A percentile compares a stretch with the other conserved stretches of the same genome.
phyloP scores from a whole-genome alignment of 2,329 filamentous ascomycete genomes.

The Colletotrichum sp. region DNA sequence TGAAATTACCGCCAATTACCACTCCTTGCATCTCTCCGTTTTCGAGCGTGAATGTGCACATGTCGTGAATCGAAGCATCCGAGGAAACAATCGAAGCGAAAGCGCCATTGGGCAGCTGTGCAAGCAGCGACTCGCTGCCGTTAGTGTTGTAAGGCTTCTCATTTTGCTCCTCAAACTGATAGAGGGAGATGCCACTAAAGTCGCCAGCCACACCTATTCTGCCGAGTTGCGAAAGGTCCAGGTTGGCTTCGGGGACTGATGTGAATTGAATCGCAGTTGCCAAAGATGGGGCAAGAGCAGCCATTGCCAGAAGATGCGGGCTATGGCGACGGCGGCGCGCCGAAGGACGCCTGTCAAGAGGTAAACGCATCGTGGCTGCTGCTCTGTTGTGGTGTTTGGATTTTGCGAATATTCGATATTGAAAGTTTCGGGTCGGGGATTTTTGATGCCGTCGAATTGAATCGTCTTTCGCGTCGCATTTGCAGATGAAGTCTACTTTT shows the following conservation, averaged over 20 bases:
- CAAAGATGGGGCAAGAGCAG: conserved; percentile 44
- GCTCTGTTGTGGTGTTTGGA: not conserved
- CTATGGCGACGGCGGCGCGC: conserved; percentile 41
- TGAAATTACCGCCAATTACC: conserved; percentile 94
- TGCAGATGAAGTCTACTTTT: conserved; percentile 10
- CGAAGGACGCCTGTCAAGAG: conserved; percentile 45
- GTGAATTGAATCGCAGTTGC: conserved; percentile 62
- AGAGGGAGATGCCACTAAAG: conserved; percentile 90
- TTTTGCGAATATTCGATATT: not conserved
- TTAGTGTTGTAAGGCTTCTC: conserved; percentile 72
- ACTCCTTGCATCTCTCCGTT: conserved; percentile 75
- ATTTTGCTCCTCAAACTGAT: conserved; percentile 81
- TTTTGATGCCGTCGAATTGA: not conserved
- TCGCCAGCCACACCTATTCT: conserved; percentile 86
- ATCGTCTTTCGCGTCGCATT: conserved; percentile 11
- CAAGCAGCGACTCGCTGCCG: conserved; percentile 81
- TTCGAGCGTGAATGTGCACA: conserved; percentile 78
- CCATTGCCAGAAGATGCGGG: conserved; percentile 43
- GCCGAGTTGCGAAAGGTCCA: conserved; percentile 81
- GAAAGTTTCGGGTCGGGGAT: not conserved
- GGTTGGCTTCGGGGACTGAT: conserved; percentile 68
- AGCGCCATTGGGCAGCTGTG: conserved; percentile 83
- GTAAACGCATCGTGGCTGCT: conserved; percentile 51
- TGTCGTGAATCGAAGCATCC: conserved; percentile 84
- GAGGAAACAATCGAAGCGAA: conserved; percentile 77